phyloP scores from a whole-genome alignment of 495 filamentous ascomycete species.

The Hamigera avellanea region DNA sequence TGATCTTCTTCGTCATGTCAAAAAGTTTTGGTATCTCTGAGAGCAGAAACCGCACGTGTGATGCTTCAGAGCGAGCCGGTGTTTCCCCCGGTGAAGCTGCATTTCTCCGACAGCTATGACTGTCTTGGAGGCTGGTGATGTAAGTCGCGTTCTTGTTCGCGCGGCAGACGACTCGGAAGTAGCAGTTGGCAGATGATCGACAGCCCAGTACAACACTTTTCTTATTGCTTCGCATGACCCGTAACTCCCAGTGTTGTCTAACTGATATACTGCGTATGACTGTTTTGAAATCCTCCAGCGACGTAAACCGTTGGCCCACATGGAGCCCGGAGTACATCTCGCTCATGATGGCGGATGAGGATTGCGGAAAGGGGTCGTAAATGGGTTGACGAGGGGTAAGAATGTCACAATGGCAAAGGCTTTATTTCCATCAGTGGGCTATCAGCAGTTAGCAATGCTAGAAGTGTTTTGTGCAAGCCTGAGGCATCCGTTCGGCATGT shows the following conservation, averaged over 20 bases:
- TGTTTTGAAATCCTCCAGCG: constrained; percentile 33
- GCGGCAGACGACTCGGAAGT: constrained; percentile 35
- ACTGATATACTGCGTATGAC: constrained; percentile 34
- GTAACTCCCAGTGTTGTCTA: constrained; percentile 36
- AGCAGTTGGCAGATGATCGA: constrained; percentile 30
- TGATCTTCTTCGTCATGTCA: constrained; percentile 30
- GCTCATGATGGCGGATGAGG: constrained; percentile 10
- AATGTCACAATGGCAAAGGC: too few relatives aligned
- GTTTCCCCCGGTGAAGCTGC: constrained; percentile 21
- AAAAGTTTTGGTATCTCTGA: constrained; percentile 37
- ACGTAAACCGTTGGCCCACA: constrained; percentile 32
- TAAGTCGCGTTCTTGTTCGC: constrained; percentile 37
- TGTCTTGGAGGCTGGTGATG: constrained; percentile 35
- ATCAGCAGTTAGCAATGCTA: too few relatives aligned
- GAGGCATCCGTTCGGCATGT: too few relatives aligned
- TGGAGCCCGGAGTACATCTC: constrained; percentile 35
- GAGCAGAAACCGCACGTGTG: constrained; percentile 34
- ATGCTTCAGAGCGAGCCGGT: constrained; percentile 34
- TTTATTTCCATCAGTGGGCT: too few relatives aligned
- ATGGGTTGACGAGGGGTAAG: too few relatives aligned
- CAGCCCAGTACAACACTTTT: constrained; percentile 37
- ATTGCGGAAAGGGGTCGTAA: too few relatives aligned
- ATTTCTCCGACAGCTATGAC: constrained; percentile 29
- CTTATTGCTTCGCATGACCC: constrained; percentile 34
- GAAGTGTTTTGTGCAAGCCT: too few relatives aligned